Evolutionary conservation across 352 stramenopile species (phyloP), one percentile per base, ranked within the genome.

Genomic region (Phytopythium vexans): DNA sequence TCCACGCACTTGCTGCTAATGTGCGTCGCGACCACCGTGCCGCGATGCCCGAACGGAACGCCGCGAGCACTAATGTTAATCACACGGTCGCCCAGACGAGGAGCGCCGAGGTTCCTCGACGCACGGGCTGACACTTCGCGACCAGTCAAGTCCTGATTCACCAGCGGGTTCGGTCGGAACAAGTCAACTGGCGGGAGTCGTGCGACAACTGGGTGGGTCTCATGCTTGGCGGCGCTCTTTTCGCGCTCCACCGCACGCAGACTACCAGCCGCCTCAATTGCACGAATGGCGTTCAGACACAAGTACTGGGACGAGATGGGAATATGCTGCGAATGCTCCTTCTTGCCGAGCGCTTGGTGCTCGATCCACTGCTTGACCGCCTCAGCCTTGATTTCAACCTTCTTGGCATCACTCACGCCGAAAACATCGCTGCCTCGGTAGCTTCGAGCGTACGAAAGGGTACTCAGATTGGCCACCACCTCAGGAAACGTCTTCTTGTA

Each of bases 11-110:
- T 94, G 54, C 88, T 98, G 52, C 85, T 90, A 57, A 98, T 82
- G 67, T 99, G 97, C 12, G 97, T 97, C 5, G 92, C 94, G 54
- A 99, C 92, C 47, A 99, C 95, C 15, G 96, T 99, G n/a, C 97
- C 97, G 56, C 94, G 86, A 21, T 96, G 82, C 15, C 97, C 97
- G 66, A 99, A 98, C 5, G 97, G 97, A 27, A 99, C 94, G 40
- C 91, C 94, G 52, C 85, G 89, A 3, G 88, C 93, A 44, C 80
- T 96, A 31, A 99, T 87, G 69, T 99, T 99, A 36, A 98, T 97
- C 50, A 99, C 86, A n/a, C 97, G 89, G 62, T 99, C 95, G 38
- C 97, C 97, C 8, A 99, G 72, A 36, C 86, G 75, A 31, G 95
- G 96, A 27, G 93, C 67, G n/a, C 78, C 80, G 32, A 52, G 64